Percentiles rank a stretch among this genome's conserved stretches.
phyloP scores from a whole-genome alignment of 345 rosid species.

The Bretschneidera sinensis region DNA sequence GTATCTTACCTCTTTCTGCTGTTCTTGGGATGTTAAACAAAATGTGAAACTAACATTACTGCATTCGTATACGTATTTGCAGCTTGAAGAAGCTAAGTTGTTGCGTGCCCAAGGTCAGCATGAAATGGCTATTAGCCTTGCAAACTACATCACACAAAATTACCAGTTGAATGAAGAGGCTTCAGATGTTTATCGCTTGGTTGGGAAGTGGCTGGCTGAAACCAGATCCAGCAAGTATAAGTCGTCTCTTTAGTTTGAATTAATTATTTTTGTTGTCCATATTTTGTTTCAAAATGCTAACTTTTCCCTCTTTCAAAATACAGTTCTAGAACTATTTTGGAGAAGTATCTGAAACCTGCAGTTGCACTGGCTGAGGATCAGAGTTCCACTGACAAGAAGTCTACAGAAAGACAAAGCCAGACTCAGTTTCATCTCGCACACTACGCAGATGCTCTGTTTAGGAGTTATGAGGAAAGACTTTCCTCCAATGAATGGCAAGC shows the following conservation, averaged over 20 bases:
- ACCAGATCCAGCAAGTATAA: constrained; percentile 91
- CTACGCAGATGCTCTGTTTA: constrained; percentile 88
- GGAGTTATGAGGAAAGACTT: constrained; percentile 85
- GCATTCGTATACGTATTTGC: constrained; percentile 13
- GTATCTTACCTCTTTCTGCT: no score
- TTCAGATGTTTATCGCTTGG: constrained; percentile 74
- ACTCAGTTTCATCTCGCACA: constrained; percentile 90
- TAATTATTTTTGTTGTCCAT: constrained; percentile 11
- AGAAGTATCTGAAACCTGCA: constrained; percentile 88
- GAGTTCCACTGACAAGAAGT: constrained; percentile 46
- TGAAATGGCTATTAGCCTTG: constrained; percentile 93
- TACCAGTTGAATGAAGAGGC: constrained; percentile 55
- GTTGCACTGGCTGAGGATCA: constrained; percentile 68
- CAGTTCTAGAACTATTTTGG: constrained; percentile 93
- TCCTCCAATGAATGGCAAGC: constrained; percentile 96
- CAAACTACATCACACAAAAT: constrained; percentile 66
- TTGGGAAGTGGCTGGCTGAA: constrained; percentile 97
- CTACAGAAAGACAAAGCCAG: constrained; percentile 69
- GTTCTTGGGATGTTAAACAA: not conserved
- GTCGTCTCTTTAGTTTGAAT: constrained; percentile 14
- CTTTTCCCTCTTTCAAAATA: constrained; percentile 20
- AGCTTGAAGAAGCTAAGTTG: constrained; percentile 97
- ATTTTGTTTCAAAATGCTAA: constrained; percentile 12
- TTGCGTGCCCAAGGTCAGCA: constrained; percentile 89
- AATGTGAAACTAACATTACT: not conserved